phyloP scores from a whole-genome alignment of 305 asterid genomes.

The Fraxinus nigra region DNA sequence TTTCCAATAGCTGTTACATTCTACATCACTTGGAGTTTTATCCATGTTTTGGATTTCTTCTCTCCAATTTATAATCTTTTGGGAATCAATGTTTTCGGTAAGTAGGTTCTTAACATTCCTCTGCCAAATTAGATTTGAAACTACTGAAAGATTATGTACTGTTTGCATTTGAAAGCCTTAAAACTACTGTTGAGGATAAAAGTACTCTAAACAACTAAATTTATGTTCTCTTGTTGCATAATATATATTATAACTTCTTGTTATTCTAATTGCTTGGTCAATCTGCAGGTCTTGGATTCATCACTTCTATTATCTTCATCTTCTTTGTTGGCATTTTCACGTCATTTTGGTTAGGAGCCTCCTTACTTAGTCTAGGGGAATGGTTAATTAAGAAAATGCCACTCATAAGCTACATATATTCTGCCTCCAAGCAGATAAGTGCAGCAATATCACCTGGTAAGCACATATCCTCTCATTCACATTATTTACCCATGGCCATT shows the following conservation, averaged over 20 bases:
- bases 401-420: constrained; percentile 17
- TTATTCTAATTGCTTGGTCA: neutral
- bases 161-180: neutral
- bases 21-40: constrained; percentile 21
- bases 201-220: neutral
- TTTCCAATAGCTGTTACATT: constrained; percentile 30
- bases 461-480: neutral
- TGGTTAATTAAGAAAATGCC: constrained; percentile 28
- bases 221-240: neutral
- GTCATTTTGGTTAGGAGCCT: constrained; percentile 27
- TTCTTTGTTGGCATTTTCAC: constrained; percentile 26
- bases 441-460: constrained; percentile 28
- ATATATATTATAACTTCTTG: neutral
- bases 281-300: constrained; percentile 28
- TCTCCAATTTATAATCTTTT: constrained; percentile 22
- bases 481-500: neutral
- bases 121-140: neutral
- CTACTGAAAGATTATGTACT: neutral
- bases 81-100: constrained; percentile 23
- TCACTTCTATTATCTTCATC: constrained; percentile 24
- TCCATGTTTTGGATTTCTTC: constrained; percentile 21
- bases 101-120: neutral
- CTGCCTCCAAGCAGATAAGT: constrained; percentile 28
- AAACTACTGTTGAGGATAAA: neutral
- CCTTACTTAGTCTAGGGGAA: constrained; percentile 24